A percentile compares a stretch with the other conserved stretches of the same genome.
These are phyloP conservation scores for Tulasnella sp. DNA, from an alignment of 768 basidiomycete genomes.

Conservation along the genomic window DNA sequence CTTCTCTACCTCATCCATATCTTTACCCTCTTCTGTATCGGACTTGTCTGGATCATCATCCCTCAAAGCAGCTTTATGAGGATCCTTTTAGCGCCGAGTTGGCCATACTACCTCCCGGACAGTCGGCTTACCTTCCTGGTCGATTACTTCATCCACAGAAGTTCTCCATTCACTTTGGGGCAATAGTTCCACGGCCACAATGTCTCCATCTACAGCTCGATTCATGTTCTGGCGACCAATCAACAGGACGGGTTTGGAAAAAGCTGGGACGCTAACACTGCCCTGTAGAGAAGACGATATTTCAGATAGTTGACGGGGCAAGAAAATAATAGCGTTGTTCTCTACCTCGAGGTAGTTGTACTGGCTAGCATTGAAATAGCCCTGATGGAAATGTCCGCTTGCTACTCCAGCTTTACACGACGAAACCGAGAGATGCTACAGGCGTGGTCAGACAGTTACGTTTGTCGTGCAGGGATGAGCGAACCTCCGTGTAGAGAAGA, in stretches of 20 bases:
- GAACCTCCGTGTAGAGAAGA: conserved; percentile 71
- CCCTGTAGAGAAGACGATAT: conserved; percentile 49
- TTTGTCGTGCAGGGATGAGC: background rate
- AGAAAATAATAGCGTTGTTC: conserved; percentile 30
- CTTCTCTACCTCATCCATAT: conserved; percentile 48
- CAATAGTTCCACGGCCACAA: conserved; percentile 87
- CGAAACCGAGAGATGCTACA: conserved; percentile 72
- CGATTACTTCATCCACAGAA: conserved; percentile 86
- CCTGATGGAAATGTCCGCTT: conserved; percentile 78
- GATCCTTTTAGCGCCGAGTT: background rate
- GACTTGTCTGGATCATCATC: conserved; percentile 84
- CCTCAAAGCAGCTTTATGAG: conserved; percentile 63
- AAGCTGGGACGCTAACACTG: conserved; percentile 68
- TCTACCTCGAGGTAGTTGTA: conserved; percentile 91
- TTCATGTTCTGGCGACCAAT: conserved; percentile 94
- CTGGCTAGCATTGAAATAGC: conserved; percentile 89
- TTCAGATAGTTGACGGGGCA: background rate
- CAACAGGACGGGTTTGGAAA: conserved; percentile 74
- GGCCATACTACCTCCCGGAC: background rate
- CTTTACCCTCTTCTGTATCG: conserved; percentile 42
- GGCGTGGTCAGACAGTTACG: background rate
- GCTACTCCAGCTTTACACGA: conserved; percentile 79
- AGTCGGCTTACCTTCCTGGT: conserved; percentile 70
- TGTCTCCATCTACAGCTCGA: conserved; percentile 86
- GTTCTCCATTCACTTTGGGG: conserved; percentile 88